Evolutionary conservation across 768 basidiomycete species (phyloP).

Genomic region (Boletus rufocinnamomeus): DNA sequence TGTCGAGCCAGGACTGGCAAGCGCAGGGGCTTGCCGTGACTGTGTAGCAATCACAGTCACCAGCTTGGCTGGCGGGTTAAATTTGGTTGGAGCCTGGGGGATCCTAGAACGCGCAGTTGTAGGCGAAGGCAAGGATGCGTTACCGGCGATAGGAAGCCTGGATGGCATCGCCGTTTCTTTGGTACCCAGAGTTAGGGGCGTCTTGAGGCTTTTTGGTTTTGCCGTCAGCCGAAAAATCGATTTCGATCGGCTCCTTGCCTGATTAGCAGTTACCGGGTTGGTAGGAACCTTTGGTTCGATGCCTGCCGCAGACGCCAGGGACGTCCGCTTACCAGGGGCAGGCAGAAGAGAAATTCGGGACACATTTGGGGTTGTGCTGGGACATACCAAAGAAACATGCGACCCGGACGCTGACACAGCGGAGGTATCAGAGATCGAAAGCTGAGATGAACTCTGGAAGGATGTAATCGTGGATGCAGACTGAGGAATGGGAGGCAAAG

Average conservation of each 20-base stretch:
- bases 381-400: constrained; percentile 15
- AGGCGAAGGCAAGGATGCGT: constrained; percentile 8
- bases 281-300: constrained; percentile 19
- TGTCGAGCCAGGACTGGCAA: not conserved
- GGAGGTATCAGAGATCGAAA: constrained; percentile 21
- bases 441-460: constrained; percentile 24
- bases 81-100: constrained; percentile 27
- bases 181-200: constrained; percentile 6
- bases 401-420: constrained; percentile 22
- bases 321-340: constrained; percentile 29
- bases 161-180: constrained; percentile 5
- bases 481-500: constrained; percentile 32
- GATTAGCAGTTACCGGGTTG: not conserved
- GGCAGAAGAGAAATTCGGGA: constrained; percentile 31
- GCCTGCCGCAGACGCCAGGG: constrained; percentile 27
- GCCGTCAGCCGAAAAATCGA: constrained; percentile 33
- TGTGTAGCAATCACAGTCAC: constrained; percentile 32
- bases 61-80: constrained; percentile 34
- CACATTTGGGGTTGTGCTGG: constrained; percentile 1
- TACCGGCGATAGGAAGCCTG: constrained; percentile 18
- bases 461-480: constrained; percentile 32
- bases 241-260: constrained; percentile 22
- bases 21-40: constrained; percentile 13
- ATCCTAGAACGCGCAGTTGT: constrained; percentile 18
- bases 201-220: constrained; percentile 28